Evolutionary conservation across 495 filamentous ascomycete genomes (phyloP).

Genomic region (Talaromyces borbonicus): DNA sequence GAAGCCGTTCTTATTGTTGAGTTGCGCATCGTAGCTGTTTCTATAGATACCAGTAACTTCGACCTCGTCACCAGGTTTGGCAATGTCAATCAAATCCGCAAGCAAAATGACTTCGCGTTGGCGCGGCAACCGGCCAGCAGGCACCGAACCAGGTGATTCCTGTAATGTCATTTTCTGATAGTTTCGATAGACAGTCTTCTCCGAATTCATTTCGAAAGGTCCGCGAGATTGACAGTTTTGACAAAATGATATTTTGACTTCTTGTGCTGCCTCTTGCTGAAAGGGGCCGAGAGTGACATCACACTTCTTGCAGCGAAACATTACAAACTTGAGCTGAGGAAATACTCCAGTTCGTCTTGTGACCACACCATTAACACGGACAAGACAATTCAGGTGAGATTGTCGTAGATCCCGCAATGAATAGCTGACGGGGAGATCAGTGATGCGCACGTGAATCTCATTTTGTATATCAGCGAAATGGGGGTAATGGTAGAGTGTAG

Average conservation of each 20-base stretch:
- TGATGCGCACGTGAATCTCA: conserved; percentile 96
- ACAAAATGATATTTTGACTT: conserved; percentile 94
- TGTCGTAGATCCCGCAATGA: conserved; percentile 96
- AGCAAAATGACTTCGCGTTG: conserved; percentile 93
- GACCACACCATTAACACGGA: conserved; percentile 90
- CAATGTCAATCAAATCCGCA: conserved; percentile 93
- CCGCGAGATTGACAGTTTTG: conserved; percentile 95
- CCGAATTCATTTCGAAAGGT: conserved; percentile 91
- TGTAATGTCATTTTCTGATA: conserved; percentile 98
- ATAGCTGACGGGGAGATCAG: conserved; percentile 86
- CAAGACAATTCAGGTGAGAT: conserved; percentile 91
- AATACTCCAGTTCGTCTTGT: conserved; percentile 96
- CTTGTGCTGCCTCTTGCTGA: conserved; percentile 90
- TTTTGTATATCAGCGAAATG: conserved; percentile 96
- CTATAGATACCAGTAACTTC: conserved; percentile 96
- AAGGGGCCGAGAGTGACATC: conserved; percentile 87
- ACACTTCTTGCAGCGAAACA: conserved; percentile 94
- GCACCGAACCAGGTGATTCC: conserved; percentile 95
- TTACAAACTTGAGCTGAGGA: conserved; percentile 95
- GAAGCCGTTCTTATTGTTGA: conserved; percentile 99
- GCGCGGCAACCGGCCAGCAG: conserved; percentile 87
- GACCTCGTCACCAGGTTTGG: conserved; percentile 96
- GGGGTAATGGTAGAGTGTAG: conserved; percentile 88
- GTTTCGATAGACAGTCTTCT: conserved; percentile 98
- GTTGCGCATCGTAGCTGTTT: conserved; percentile 94